phyloP scores from a whole-genome alignment of 441 rosid species.

The Macaranga tanarius region DNA sequence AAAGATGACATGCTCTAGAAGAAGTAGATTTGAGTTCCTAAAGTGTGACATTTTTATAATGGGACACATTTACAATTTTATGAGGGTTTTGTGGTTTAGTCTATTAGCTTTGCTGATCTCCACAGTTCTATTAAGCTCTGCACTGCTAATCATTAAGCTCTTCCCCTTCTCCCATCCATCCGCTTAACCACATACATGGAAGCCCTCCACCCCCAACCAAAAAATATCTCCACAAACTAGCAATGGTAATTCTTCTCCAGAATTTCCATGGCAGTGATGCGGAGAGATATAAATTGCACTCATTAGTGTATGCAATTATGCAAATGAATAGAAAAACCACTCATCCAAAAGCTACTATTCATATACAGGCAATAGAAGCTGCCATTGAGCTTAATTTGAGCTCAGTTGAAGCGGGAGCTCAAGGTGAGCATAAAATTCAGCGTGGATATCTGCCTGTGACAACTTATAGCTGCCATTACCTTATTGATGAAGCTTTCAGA shows the following conservation, averaged over 20 bases:
- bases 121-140: background rate
- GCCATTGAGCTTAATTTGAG: slow-evolving; percentile 73
- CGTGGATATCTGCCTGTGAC: slow-evolving; percentile 88
- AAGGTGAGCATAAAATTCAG: slow-evolving; percentile 96
- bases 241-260: background rate
- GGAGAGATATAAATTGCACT: background rate
- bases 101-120: background rate
- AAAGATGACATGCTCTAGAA: background rate
- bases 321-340: background rate
- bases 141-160: too few species aligned
- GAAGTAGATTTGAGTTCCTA: background rate
- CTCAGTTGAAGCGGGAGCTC: slow-evolving; percentile 98
- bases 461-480: slow-evolving; percentile 91
- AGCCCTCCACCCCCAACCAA: too few species aligned
- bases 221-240: background rate
- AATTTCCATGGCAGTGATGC: background rate
- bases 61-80: background rate
- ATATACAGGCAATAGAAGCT: slow-evolving; percentile 81
- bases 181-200: too few species aligned
- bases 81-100: background rate
- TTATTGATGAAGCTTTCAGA: slow-evolving; percentile 65
- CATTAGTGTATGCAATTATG: background rate
- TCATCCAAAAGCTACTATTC: slow-evolving; percentile 13
- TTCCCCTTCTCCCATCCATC: background rate
- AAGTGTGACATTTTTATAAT: background rate